These are phyloP conservation scores for Metschnikowia cerradonensis DNA, from an alignment of 805 yeast genomes.

Conservation along the genomic window DNA sequence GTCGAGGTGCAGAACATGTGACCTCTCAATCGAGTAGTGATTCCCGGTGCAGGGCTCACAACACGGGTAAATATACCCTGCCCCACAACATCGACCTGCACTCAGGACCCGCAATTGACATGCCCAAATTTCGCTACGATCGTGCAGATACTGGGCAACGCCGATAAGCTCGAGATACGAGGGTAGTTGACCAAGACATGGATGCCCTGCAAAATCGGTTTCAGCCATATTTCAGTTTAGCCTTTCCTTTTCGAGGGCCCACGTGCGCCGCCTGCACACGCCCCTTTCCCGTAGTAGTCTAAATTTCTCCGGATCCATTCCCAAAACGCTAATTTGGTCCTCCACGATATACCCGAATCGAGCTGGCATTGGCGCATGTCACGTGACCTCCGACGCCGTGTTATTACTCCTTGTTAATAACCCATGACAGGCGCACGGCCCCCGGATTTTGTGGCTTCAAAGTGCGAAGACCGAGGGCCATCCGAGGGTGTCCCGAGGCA, in stretches of 20 bases:
- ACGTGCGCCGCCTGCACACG: too few relatives aligned
- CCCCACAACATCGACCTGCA: background rate
- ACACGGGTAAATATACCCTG: background rate
- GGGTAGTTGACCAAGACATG: background rate
- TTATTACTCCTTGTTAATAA: background rate
- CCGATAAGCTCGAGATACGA: background rate
- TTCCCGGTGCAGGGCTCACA: background rate
- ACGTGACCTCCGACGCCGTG: constrained; percentile 1
- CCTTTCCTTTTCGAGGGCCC: background rate
- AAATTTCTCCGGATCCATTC: background rate
- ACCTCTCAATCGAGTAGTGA: background rate
- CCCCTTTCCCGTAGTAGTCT: too few relatives aligned
- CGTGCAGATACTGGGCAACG: background rate
- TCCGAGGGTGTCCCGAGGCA: too few relatives aligned
- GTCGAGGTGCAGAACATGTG: background rate
- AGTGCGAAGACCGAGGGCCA: background rate
- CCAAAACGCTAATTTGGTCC: too few relatives aligned
- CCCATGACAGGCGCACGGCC: background rate
- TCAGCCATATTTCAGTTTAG: too few relatives aligned
- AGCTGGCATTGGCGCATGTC: background rate
- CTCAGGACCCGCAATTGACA: background rate
- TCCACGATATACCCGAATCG: background rate
- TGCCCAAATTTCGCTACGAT: background rate
- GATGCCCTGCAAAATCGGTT: background rate
- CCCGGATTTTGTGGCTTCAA: background rate